Conservation (phyloP, 2,329 filamentous ascomycete genomes). For the Pestalotiopsis sp. region DNA sequence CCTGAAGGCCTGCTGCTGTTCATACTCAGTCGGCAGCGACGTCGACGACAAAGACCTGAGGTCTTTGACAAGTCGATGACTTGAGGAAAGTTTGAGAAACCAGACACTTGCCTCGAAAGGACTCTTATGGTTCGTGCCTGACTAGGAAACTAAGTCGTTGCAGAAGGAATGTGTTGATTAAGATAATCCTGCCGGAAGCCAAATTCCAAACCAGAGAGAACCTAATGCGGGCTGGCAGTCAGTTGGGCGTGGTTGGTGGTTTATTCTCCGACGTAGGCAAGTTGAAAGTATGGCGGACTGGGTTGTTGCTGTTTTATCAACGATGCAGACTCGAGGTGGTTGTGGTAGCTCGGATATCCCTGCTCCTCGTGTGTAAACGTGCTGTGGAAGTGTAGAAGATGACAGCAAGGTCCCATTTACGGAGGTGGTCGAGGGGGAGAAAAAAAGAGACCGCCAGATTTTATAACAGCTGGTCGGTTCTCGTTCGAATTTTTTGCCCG, state of each 20-base stretch:
- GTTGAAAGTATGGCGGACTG: not conserved
- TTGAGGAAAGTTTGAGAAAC: not conserved
- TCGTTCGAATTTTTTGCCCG: not conserved
- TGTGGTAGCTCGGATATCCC: not conserved
- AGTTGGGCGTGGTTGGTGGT: not conserved
- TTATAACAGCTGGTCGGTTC: too few species aligned
- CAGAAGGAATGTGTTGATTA: not conserved
- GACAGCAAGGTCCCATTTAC: not conserved
- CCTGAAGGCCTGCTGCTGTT: slow-evolving; percentile 6
- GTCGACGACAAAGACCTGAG: slow-evolving; percentile 15
- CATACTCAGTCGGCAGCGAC: slow-evolving; percentile 14
- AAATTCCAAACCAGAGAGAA: not conserved
- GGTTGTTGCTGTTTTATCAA: not conserved
- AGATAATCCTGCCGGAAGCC: not conserved
- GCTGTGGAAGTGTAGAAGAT: not conserved
- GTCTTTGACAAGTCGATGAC: slow-evolving; percentile 12
- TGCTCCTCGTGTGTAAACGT: not conserved
- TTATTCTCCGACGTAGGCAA: not conserved
- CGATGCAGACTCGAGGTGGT: not conserved
- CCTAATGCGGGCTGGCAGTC: not conserved
- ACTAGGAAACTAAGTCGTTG: slow-evolving; percentile 7
- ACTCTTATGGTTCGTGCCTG: slow-evolving; percentile 4
- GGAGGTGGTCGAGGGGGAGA: not conserved
- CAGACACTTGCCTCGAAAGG: not conserved
- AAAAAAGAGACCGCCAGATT: not conserved